A percentile compares a stretch with the other conserved stretches of the same genome.
These are phyloP conservation scores for Sorghum bicolor DNA, from an alignment of 176 grass and related monocot genomes.

Conservation along the genomic window DNA sequence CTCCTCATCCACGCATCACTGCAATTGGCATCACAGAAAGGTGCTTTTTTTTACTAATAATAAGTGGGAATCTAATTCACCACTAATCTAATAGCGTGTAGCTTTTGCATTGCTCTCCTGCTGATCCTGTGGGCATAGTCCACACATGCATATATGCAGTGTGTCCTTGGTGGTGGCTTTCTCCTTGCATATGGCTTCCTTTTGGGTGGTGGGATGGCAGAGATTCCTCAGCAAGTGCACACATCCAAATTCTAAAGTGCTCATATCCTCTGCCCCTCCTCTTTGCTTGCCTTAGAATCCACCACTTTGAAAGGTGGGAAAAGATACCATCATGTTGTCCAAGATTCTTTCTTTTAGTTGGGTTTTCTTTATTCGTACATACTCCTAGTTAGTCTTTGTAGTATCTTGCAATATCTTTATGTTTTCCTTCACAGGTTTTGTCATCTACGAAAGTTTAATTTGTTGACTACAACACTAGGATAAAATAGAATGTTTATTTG, in stretches of 20 bases:
- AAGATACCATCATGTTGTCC: slow-evolving; percentile 35
- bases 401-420: not conserved
- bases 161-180: slow-evolving; percentile 18
- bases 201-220: slow-evolving; percentile 39
- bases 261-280: not conserved
- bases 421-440: not conserved
- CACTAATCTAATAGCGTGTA: slow-evolving; percentile 19
- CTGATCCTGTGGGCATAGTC: slow-evolving; percentile 18
- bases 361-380: not conserved
- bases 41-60: slow-evolving; percentile 23
- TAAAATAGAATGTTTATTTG: not conserved
- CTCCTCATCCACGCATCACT: slow-evolving; percentile 17
- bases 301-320: slow-evolving; percentile 34
- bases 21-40: slow-evolving; percentile 24
- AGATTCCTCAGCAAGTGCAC: slow-evolving; percentile 52
- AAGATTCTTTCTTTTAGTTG: slow-evolving; percentile 16
- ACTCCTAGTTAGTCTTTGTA: not conserved
- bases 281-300: slow-evolving; percentile 58
- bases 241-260: slow-evolving; percentile 33
- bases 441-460: not conserved
- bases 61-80: slow-evolving; percentile 37
- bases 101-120: not conserved
- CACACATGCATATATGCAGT: not conserved
- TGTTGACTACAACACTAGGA: not conserved
- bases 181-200: slow-evolving; percentile 13